A percentile compares a stretch with the other conserved stretches of the same genome.
These are phyloP conservation scores for Murraya paniculata DNA, from an alignment of 345 rosid genomes.

Conservation along the genomic window DNA sequence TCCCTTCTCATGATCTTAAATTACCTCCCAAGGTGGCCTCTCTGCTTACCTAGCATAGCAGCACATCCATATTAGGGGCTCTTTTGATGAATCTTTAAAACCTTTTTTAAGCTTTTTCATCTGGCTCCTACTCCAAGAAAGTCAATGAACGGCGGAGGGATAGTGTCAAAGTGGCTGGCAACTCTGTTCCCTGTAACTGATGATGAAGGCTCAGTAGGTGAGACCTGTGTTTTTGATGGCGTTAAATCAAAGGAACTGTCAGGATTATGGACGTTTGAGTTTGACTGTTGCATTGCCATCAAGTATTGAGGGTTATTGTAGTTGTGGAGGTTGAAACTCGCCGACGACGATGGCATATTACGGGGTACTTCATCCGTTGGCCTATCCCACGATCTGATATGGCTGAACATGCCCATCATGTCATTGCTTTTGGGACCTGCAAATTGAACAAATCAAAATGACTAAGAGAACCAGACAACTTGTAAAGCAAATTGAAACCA, in stretches of 20 bases:
- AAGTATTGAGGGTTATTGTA: slow-evolving; percentile 4
- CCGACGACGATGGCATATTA: not conserved
- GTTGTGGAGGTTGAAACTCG: not conserved
- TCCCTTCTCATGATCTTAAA: slow-evolving; percentile 3
- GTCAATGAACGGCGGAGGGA: slow-evolving; percentile 55
- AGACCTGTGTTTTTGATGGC: slow-evolving; percentile 19
- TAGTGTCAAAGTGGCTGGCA: slow-evolving; percentile 25
- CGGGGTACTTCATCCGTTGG: slow-evolving; percentile 9
- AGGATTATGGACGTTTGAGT: slow-evolving; percentile 19
- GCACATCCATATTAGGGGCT: slow-evolving; percentile 24
- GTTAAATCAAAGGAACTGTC: slow-evolving; percentile 27
- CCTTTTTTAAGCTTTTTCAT: slow-evolving; percentile 27
- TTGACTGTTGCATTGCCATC: slow-evolving; percentile 41
- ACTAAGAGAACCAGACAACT: slow-evolving; percentile 5
- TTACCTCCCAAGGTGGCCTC: slow-evolving; percentile 29
- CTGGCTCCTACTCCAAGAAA: slow-evolving; percentile 82
- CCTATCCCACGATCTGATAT: slow-evolving; percentile 35
- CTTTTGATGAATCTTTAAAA: slow-evolving; percentile 12
- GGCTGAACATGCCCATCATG: slow-evolving; percentile 38
- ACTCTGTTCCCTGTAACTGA: slow-evolving; percentile 13
- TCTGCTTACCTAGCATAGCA: slow-evolving; percentile 12
- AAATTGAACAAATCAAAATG: slow-evolving; percentile 11
- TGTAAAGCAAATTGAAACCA: not conserved
- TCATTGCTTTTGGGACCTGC: slow-evolving; percentile 45
- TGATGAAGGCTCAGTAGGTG: slow-evolving; percentile 30